Base-by-base conservation (phyloP, 768 basidiomycete species). In the Russula dissimulans region DNA sequence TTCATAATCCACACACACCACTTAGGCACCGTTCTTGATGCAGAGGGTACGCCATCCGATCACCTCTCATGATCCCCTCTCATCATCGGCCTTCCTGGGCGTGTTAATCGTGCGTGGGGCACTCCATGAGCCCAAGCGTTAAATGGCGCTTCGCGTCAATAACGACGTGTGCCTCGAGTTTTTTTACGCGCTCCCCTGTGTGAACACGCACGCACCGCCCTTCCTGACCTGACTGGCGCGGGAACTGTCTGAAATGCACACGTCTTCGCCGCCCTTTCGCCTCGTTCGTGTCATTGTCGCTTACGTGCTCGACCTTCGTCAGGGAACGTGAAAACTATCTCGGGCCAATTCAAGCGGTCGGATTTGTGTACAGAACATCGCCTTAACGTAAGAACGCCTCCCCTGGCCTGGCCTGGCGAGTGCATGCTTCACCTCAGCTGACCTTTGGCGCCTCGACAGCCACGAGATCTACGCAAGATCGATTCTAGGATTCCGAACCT, bases 401-500 rank as follows among this genome's bases (percentile, higher is more conserved):
- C 58, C 38, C 26, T 36, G 41, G 11, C 36, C 4, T 29, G 31
- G 57, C 38, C 26, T 36, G 41, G 11, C 36, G 4, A 31, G 31
- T 51, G 18, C 49, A 56, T 12, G 60, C 43, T 14, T 56, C 18
- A 29, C 14, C 49, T 38, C 60, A 61, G 46, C 65, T 57, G 62
- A 60, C 58, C 66, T 65, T 66, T 59, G 61, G 47, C 49, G 46
- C 15, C 54, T 56, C 62, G 65, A 64, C 22, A 94, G 90, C 88
- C 93, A 66, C 88, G 95, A 79, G 95, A 98, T 77, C 78, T 98
- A 26, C 87, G 95, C 56, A 97, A 97, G 78, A 90, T 98, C 66
- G 95, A 98, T 75, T 94, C 91, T 4, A 80, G 92, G 66, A 82
- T 94, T 65, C 93, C 95, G 39, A 97, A 95, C 72, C 83, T 95